Base-by-base conservation (phyloP, 2,329 filamentous ascomycete genomes). In the Fusarium buxicola region DNA sequence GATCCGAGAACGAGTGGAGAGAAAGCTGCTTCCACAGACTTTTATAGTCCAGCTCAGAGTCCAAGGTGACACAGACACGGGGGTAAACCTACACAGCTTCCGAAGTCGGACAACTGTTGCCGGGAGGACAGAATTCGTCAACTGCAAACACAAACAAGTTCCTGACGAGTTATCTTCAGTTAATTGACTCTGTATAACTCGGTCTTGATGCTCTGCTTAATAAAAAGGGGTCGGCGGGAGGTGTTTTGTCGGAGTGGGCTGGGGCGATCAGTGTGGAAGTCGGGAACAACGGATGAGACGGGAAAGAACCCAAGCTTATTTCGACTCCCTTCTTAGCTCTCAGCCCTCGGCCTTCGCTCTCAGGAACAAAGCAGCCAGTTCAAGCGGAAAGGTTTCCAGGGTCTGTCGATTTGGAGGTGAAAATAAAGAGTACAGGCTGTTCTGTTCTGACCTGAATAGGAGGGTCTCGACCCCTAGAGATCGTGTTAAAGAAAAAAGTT, bases 61-160 rank as follows among this genome's bases (percentile, higher is more conserved):
- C 35, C 25, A 18, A 28, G 46, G 48, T 28, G 30, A 51, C 6
- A 21, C 21, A 21, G 28, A 35, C 38, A 51, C 16, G 13, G 38
- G 32, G 21, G 10, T 16, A 18, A 51, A 28, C 30, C 34, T 34
- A 27, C 48, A 51, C 48, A 39, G 36, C 36, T 41, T 34, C 48
- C 28, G 36, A 8, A 11, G 28, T 43, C 36, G 36, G 36, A 16
- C 16, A 43, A 50, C 27, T 43, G 28, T 28, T 11, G 12, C 24
- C 36, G 21, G 31, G 41, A 11, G 28, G 11, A 9, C 28, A 21
- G n/a, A 43, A 18, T 9, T 16, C 12, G 39, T 13, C 13, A 16
- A 31, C 8, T 43, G 27, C 25, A 27, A 31, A 4, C 30, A 12
- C 21, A 21, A 4, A 9, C 7, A 28, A 15, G 12, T 8, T 18